Evolutionary conservation across 2,329 filamentous ascomycete genomes (phyloP), one percentile per base, ranked within the genome.

Genomic region (Calonectria multiphialidica): DNA sequence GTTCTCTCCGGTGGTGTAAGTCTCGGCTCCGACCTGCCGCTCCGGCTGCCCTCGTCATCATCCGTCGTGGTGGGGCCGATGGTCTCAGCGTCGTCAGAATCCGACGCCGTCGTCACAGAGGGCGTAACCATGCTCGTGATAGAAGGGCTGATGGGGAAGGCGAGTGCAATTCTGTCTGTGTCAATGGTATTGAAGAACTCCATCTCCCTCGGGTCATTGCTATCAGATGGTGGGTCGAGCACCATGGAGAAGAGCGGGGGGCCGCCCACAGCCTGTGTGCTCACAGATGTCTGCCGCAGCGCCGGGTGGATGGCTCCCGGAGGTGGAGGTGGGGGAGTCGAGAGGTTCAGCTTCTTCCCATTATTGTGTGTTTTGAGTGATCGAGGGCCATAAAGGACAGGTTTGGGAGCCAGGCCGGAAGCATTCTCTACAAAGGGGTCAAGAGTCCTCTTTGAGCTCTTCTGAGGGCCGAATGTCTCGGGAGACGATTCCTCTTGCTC

Each of bases 401-500:
- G 68, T 66, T 74, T 75, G 3, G 40, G 68, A 9, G 50, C 13
- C 1, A 50, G 30, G 15, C 62, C 67, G 0, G 63, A 53, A 2
- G 23, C 42, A 6, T 42, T 67, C 61, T 82, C 82, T 1, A 82
- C 75, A 57, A 84, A 84, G 0, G 83, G 83, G 35, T 84, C 83
- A 25, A 78, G 65, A 33, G 18, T 44, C 53, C 13, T 74, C 47
- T 35, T 71, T 8, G 28, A 30, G 12, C 15, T 25, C 12, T 35
- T 59, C 3, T n/a, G 23, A 12, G 66, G 10, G 15, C 10, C 23
- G 1, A 23, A 55, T 18, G 73, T 64, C 3, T 79, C 74, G 2
- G 30, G 53, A 9, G 65, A 70, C 21, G 81, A 81, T 8, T 86
- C 84, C 10, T 87, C 84, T 1, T 83, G 81, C 66, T 90, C 88